phyloP scores from a whole-genome alignment of 768 basidiomycete species.

The Boletus reticuloceps region DNA sequence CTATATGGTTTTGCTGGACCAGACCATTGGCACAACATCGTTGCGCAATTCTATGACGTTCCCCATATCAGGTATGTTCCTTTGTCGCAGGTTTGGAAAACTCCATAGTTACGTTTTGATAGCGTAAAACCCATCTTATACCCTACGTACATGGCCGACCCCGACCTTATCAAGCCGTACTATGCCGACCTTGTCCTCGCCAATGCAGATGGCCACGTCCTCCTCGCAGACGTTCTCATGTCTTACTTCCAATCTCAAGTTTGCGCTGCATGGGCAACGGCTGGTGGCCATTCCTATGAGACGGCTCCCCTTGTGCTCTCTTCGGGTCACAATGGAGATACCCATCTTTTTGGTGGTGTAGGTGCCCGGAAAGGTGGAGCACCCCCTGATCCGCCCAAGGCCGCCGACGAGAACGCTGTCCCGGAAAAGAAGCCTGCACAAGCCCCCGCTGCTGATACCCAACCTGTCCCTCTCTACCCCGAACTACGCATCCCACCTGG shows the following conservation, averaged over 20 bases:
- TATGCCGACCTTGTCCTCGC: conserved; percentile 85
- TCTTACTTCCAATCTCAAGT: conserved; percentile 90
- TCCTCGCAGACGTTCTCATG: conserved; percentile 88
- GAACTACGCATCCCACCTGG: conserved; percentile 58
- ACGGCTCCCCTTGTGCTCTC: conserved; percentile 44
- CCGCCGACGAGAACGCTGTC: conserved; percentile 32
- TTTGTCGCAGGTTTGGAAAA: not conserved
- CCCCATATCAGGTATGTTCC: conserved; percentile 71
- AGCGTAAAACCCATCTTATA: conserved; percentile 83
- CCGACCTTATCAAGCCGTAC: conserved; percentile 63
- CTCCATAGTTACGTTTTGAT: not conserved
- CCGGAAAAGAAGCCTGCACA: conserved; percentile 24
- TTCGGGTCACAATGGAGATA: conserved; percentile 38
- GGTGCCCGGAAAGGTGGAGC: conserved; percentile 75
- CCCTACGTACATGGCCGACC: conserved; percentile 75
- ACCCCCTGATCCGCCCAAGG: conserved; percentile 46
- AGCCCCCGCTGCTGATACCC: conserved; percentile 10
- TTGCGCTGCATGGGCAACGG: conserved; percentile 80
- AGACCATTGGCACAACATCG: conserved; percentile 84
- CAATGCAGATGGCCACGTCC: conserved; percentile 73
- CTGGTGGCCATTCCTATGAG: conserved; percentile 64
- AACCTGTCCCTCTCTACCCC: conserved; percentile 25
- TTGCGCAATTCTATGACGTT: conserved; percentile 97
- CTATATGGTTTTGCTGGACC: conserved; percentile 84
- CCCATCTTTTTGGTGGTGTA: conserved; percentile 78